A percentile compares a stretch with the other conserved stretches of the same genome.
Conservation (phyloP, 495 filamentous ascomycete genomes). For the Neurospora tetrasperma region DNA sequence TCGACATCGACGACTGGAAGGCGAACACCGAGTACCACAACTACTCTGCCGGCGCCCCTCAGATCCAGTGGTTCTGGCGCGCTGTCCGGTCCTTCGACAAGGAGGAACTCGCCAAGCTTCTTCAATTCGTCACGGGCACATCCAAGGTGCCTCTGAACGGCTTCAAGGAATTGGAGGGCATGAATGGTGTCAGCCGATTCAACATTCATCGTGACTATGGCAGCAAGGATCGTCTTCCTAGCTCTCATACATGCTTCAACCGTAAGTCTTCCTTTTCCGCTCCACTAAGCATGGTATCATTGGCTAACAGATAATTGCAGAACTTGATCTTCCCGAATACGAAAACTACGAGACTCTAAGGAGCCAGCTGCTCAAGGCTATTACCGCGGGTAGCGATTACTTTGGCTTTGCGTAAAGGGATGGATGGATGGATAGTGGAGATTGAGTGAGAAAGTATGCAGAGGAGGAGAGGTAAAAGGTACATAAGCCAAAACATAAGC, state of each 20-base stretch:
- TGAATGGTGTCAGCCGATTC: conserved; percentile 97
- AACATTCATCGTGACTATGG: conserved; percentile 99
- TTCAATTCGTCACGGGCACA: conserved; percentile 97
- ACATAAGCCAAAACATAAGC: neutral
- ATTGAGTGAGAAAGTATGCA: neutral
- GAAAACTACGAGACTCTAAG: conserved; percentile 89
- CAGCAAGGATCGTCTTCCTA: conserved; percentile 92
- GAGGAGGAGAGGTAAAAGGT: neutral
- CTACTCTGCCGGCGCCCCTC: conserved; percentile 85
- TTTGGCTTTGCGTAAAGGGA: conserved; percentile 82
- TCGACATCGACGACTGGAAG: conserved; percentile 99
- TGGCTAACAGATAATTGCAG: conserved; percentile 41
- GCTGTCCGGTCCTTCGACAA: conserved; percentile 97
- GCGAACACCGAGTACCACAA: conserved; percentile 98
- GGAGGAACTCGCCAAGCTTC: conserved; percentile 92
- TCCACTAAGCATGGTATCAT: conserved; percentile 1
- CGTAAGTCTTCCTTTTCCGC: conserved; percentile 53
- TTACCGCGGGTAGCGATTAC: conserved; percentile 92
- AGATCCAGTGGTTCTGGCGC: conserved; percentile 99
- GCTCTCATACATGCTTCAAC: conserved; percentile 98
- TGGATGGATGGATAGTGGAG: neutral
- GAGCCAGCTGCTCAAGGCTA: conserved; percentile 80
- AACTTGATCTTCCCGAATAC: conserved; percentile 98
- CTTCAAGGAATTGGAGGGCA: conserved; percentile 97
- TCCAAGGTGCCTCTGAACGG: conserved; percentile 98